phyloP scores from a whole-genome alignment of 2,329 filamentous ascomycete genomes.

The Venturia pyrina region DNA sequence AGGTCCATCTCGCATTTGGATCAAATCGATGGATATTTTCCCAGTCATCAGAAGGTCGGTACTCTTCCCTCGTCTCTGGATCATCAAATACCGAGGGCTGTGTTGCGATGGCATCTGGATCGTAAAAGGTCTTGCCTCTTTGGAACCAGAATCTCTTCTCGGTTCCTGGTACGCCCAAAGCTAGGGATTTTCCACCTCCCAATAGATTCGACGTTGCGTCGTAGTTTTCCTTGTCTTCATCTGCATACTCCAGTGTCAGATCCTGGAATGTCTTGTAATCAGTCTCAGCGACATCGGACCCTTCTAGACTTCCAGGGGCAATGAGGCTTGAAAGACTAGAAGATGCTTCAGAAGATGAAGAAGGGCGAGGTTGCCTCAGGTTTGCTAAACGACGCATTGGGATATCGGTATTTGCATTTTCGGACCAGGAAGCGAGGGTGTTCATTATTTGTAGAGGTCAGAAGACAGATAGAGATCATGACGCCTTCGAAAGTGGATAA shows the following conservation, averaged over 20 bases:
- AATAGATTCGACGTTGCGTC: not conserved
- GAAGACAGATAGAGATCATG: not conserved
- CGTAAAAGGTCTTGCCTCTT: conserved; percentile 15
- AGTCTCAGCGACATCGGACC: not conserved
- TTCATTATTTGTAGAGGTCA: not conserved
- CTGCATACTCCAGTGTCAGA: not conserved
- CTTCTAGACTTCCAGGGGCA: not conserved
- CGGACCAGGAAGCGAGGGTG: not conserved
- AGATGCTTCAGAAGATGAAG: not conserved
- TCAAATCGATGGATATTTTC: conserved; percentile 7
- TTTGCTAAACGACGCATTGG: not conserved
- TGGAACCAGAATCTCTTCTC: conserved; percentile 20
- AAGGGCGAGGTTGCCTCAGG: not conserved
- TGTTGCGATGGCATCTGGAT: conserved; percentile 16
- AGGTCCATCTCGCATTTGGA: not conserved
- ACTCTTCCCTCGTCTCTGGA: conserved; percentile 15
- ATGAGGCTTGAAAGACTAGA: not conserved
- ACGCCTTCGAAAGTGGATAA: not conserved
- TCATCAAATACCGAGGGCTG: conserved; percentile 15
- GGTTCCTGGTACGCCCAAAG: not conserved
- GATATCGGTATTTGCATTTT: not conserved
- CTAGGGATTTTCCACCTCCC: not conserved
- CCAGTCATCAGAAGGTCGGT: conserved; percentile 11
- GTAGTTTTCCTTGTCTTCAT: not conserved
- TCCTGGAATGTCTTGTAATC: not conserved